phyloP scores from a whole-genome alignment of 179 eudicot genomes.

The Pouteria campechiana region DNA sequence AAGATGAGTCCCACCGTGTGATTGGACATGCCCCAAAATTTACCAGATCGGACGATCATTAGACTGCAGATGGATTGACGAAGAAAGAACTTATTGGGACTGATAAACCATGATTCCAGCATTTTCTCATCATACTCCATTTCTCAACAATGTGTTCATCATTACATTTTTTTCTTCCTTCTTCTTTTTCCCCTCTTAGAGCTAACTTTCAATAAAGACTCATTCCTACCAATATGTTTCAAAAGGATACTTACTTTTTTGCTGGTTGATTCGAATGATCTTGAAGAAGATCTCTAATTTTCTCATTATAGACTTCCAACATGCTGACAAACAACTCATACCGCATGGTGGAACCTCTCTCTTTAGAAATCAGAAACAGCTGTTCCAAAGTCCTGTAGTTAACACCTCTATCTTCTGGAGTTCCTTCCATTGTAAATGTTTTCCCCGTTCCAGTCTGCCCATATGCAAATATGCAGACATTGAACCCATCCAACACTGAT shows the following conservation, averaged over 20 bases:
- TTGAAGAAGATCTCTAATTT: conserved; percentile 74
- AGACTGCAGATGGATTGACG: no score
- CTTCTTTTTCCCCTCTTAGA: not conserved
- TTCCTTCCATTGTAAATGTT: conserved; percentile 98
- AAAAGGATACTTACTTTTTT: conserved; percentile 47
- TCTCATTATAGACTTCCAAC: conserved; percentile 98
- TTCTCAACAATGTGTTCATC: not conserved
- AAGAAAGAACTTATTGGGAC: no score
- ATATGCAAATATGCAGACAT: conserved; percentile 95
- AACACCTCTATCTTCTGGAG: conserved; percentile 79
- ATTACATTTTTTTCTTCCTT: not conserved
- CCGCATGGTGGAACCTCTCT: conserved; percentile 57
- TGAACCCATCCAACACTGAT: conserved; percentile 92
- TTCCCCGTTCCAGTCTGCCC: conserved; percentile 99
- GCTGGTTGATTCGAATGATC: conserved; percentile 57
- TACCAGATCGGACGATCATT: no score
- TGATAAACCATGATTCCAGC: no score
- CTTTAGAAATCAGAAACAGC: conserved; percentile 49
- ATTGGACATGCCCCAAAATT: no score
- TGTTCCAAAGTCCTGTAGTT: conserved; percentile 82
- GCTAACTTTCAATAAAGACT: not conserved
- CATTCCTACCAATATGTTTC: not conserved
- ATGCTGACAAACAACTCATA: conserved; percentile 85
- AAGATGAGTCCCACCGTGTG: no score
- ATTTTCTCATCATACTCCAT: no score